Conservation (phyloP, 2,329 filamentous ascomycete genomes). For the Trichoderma gracile region DNA sequence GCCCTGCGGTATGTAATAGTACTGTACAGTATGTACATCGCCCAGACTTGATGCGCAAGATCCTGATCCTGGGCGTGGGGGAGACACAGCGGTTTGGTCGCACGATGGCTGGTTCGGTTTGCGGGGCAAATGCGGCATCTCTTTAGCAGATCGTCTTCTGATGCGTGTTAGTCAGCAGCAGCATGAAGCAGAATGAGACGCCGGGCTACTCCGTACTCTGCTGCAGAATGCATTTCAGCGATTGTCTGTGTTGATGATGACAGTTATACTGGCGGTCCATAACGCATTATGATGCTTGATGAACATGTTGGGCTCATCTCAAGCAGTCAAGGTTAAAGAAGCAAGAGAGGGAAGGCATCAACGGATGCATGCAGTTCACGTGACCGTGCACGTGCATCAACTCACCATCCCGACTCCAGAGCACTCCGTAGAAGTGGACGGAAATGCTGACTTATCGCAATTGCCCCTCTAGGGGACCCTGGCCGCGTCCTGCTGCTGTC, state of each 20-base stretch:
- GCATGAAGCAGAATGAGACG: neutral
- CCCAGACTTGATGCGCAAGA: constrained; percentile 13
- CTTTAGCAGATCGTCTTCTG: neutral
- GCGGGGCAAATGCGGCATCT: constrained; percentile 1
- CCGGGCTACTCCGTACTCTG: no score
- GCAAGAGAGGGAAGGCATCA: no score
- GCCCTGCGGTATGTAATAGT: no score
- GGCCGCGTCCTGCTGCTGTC: constrained; percentile 19
- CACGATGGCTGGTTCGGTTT: constrained; percentile 9
- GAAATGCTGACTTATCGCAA: constrained; percentile 28
- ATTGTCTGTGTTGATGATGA: no score
- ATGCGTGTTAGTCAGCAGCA: neutral
- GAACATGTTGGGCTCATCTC: neutral
- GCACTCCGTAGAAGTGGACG: constrained; percentile 11
- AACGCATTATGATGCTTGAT: neutral
- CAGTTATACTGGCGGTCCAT: no score
- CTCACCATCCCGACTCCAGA: neutral
- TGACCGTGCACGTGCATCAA: neutral
- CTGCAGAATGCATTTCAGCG: neutral
- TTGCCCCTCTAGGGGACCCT: constrained; percentile 25
- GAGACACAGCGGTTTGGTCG: neutral
- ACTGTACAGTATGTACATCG: no score
- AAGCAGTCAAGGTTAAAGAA: neutral
- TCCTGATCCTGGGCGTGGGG: constrained; percentile 24
- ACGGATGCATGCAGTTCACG: neutral